Evolutionary conservation across 1,139 yeast genomes (phyloP).

Genomic region (Yamadazyma kanchanaburiensis): DNA sequence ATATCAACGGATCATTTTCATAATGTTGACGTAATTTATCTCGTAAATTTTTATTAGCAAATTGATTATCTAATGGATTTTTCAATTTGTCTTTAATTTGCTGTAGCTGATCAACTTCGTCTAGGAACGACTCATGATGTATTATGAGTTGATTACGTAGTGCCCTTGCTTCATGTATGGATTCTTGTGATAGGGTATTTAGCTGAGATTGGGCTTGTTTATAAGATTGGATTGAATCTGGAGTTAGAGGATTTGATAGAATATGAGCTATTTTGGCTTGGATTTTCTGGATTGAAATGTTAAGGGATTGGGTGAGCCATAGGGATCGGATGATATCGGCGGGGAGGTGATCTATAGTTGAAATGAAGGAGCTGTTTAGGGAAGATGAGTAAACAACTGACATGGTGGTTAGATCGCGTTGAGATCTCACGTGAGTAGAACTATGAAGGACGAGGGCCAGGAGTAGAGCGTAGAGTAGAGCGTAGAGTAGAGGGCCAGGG

Average conservation of each 20-base stretch:
- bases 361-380: conserved; percentile 36
- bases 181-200: conserved; percentile 18
- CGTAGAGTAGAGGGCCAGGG: too few species aligned
- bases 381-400: conserved; percentile 20
- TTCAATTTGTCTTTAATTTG: conserved; percentile 12
- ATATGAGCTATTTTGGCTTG: conserved; percentile 15
- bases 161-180: conserved; percentile 32
- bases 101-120: conserved; percentile 30
- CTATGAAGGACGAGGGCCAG: too few species aligned
- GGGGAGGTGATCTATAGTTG: conserved; percentile 46
- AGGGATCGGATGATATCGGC: conserved; percentile 44
- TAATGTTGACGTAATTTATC: conserved; percentile 35
- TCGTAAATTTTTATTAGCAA: conserved; percentile 22
- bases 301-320: conserved; percentile 44
- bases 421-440: too few species aligned
- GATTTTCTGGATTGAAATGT: conserved; percentile 24
- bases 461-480: too few species aligned
- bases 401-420: conserved; percentile 6
- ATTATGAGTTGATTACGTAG: conserved; percentile 32
- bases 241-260: conserved; percentile 1
- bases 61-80: conserved; percentile 10
- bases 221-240: conserved; percentile 1
- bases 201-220: conserved; percentile 1
- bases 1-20: conserved; percentile 30
- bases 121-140: conserved; percentile 26